Evolutionary conservation across 2,329 filamentous ascomycete species (phyloP).

Genomic region (Alternaria gansuensis): DNA sequence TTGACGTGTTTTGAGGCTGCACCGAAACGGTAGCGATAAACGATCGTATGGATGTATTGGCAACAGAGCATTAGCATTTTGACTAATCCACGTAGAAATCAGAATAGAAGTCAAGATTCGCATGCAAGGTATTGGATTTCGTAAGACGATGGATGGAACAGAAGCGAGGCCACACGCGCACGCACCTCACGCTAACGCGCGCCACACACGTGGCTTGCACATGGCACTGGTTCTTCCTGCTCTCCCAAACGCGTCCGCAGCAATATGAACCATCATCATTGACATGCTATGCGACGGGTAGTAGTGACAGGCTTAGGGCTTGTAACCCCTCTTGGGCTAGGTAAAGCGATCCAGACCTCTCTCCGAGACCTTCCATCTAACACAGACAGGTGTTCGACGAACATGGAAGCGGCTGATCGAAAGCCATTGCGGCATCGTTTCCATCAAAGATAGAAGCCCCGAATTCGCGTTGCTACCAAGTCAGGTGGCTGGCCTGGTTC

Average conservation of each 20-base stretch:
- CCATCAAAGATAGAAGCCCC: slow-evolving; percentile 69
- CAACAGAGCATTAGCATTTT: background rate
- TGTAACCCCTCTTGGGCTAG: slow-evolving; percentile 77
- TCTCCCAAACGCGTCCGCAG: background rate
- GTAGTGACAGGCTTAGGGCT: slow-evolving; percentile 61
- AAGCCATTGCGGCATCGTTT: slow-evolving; percentile 81
- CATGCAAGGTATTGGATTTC: background rate
- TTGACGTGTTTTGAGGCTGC: too few relatives aligned
- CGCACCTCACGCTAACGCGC: slow-evolving; percentile 6
- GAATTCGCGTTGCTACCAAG: slow-evolving; percentile 79
- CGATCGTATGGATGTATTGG: too few relatives aligned
- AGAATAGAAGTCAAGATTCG: background rate
- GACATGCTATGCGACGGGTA: slow-evolving; percentile 60
- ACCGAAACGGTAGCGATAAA: too few relatives aligned
- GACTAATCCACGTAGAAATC: background rate
- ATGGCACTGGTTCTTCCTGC: slow-evolving; percentile 9
- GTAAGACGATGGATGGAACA: background rate
- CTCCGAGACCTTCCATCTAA: slow-evolving; percentile 7
- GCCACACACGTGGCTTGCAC: slow-evolving; percentile 32
- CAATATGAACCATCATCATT: slow-evolving; percentile 35
- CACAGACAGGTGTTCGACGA: slow-evolving; percentile 66
- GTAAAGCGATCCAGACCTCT: slow-evolving; percentile 44
- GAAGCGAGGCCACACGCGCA: background rate
- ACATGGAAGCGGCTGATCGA: slow-evolving; percentile 85
- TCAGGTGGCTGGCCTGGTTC: slow-evolving; percentile 84